Base-by-base conservation (phyloP, 495 filamentous ascomycete species). In the Talaromyces proteolyticus region DNA sequence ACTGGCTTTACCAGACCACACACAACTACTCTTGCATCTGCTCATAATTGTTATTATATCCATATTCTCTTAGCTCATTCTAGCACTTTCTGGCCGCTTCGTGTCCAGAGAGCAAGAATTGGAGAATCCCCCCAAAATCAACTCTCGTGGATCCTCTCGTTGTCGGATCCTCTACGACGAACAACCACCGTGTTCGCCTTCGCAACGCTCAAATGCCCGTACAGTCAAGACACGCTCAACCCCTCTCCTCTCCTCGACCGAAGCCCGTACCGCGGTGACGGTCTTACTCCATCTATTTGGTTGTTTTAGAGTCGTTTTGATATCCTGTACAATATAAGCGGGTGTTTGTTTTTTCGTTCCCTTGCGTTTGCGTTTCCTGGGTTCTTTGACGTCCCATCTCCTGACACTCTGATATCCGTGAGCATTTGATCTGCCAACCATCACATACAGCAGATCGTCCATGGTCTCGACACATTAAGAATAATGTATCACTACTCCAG, bases 261-360 rank as follows among this genome's bases (percentile, higher is more conserved):
- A 62, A 68, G 68, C 57, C 71, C 65, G 65, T 70, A 53, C 71
- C 62, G 51, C 69, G 71, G 67, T 74, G 71, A 52, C 50, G 43
- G 50, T 46, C 50, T 22, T 45, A 36, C 34, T 46, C 42, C 43
- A 22, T 23, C 24, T 10, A 18, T 45, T 22, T 52, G 20, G 23
- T 47, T 47, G 42, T 29, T 22, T 37, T 19, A 37, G 42, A 39
- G 50, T 52, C 43, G 22, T 16, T 16, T 19, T 64, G 67, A 72
- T 73, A 73, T 68, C 69, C 68, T 73, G 71, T 75, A 75, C 66
- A 69, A 70, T 75, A 73, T 70, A 68, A 26, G 54, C 58, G 55
- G 62, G 65, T 53, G 54, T 52, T 54, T 49, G 25, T 44, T 43
- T 53, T 54, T 56, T 55, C 17, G 14, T 53, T 51, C 55, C 29